These are phyloP conservation scores for Bromus sterilis DNA, from an alignment of 176 grass and related monocot genomes.

Conservation along the genomic window DNA sequence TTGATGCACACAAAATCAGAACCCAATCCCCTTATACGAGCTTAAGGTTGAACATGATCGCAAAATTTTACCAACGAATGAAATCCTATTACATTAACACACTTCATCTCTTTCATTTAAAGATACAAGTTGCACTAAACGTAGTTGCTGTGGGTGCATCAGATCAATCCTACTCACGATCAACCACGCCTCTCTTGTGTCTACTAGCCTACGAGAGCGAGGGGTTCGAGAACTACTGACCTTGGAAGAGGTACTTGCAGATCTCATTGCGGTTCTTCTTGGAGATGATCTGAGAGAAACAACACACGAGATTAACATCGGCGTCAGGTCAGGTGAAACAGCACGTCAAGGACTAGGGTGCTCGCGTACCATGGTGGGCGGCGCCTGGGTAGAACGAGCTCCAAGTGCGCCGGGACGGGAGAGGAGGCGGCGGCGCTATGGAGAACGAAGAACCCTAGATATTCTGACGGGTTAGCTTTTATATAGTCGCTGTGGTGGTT, in stretches of 20 bases:
- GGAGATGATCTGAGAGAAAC: slow-evolving; percentile 65
- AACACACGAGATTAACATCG: not conserved
- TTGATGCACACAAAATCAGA: not conserved
- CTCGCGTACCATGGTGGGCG: slow-evolving; percentile 47
- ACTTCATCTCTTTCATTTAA: too few species aligned
- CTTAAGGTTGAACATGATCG: not conserved
- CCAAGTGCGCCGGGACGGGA: not conserved
- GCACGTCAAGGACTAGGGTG: not conserved
- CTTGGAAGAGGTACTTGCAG: slow-evolving; percentile 99
- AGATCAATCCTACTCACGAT: not conserved
- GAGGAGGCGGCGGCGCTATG: slow-evolving; percentile 22
- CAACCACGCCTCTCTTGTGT: too few species aligned
- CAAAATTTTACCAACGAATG: not conserved
- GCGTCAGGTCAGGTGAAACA: not conserved
- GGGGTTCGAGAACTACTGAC: not conserved
- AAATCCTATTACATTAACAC: not conserved
- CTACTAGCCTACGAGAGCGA: not conserved
- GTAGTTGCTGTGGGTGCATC: not conserved
- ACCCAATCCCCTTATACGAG: not conserved
- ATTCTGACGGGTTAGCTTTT: not conserved
- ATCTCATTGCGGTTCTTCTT: slow-evolving; percentile 99
- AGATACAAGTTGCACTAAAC: not conserved
- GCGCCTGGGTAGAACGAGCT: not conserved
- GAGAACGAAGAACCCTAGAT: slow-evolving; percentile 41
- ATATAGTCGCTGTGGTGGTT: slow-evolving; percentile 29